These are phyloP conservation scores for Lagerstroemia speciosa DNA, from an alignment of 345 rosid species.

Conservation along the genomic window DNA sequence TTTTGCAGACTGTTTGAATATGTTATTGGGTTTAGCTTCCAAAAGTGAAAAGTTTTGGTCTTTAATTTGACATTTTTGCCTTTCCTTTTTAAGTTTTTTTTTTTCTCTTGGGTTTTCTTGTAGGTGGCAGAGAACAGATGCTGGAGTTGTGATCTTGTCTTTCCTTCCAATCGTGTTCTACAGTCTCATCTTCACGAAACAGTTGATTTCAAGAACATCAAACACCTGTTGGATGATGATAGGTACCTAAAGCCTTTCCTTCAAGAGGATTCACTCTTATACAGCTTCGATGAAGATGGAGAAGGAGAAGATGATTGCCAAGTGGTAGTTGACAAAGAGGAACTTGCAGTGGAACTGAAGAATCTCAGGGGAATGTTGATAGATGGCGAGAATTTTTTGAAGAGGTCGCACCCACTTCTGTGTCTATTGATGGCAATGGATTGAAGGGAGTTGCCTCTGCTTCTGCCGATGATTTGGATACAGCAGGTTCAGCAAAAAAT, in stretches of 20 bases:
- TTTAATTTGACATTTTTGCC: not conserved
- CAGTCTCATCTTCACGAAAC: slow-evolving; percentile 39
- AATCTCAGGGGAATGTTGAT: slow-evolving; percentile 33
- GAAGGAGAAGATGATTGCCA: slow-evolving; percentile 50
- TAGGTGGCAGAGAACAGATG: slow-evolving; percentile 71
- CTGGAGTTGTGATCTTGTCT: slow-evolving; percentile 53
- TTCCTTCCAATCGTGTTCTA: slow-evolving; percentile 32
- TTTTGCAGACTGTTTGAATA: slow-evolving; percentile 2
- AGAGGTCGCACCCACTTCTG: slow-evolving; percentile 14
- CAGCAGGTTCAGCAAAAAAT: slow-evolving; percentile 17
- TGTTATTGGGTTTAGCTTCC: not conserved
- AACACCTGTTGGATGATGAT: slow-evolving; percentile 43
- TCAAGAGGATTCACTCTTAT: slow-evolving; percentile 73
- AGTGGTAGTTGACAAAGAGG: slow-evolving; percentile 35
- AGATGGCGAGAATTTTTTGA: slow-evolving; percentile 26
- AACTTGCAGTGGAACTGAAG: slow-evolving; percentile 33
- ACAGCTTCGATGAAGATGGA: slow-evolving; percentile 66
- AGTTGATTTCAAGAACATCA: slow-evolving; percentile 23
- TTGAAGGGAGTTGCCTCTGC: slow-evolving; percentile 18
- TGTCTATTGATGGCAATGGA: slow-evolving; percentile 17
- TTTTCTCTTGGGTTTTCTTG: slow-evolving; percentile 8
- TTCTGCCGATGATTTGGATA: slow-evolving; percentile 22
- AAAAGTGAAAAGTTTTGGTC: not conserved
- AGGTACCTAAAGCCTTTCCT: slow-evolving; percentile 64
- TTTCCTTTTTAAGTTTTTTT: slow-evolving; percentile 12